Conservation (phyloP, 2,329 filamentous ascomycete genomes). For the Epichloe uncinata region DNA sequence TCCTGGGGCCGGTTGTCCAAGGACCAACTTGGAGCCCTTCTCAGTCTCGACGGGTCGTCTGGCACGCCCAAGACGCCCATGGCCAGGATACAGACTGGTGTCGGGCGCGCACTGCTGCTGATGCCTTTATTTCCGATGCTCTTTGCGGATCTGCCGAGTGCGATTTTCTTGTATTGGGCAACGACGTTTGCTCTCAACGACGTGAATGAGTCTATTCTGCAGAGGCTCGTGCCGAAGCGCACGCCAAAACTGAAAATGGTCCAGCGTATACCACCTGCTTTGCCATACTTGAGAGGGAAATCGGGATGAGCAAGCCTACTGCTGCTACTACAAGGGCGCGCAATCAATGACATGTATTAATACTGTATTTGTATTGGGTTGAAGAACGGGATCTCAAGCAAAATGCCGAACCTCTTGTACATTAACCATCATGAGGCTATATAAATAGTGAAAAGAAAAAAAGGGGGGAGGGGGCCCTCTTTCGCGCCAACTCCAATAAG, state of each 20-base stretch:
- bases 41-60: slow-evolving; percentile 11
- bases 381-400: slow-evolving; percentile 7
- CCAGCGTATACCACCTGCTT: slow-evolving; percentile 3
- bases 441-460: slow-evolving; percentile 1
- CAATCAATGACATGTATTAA: not conserved
- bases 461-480: not conserved
- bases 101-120: slow-evolving; percentile 20
- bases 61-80: slow-evolving; percentile 9
- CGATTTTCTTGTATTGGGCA: slow-evolving; percentile 28
- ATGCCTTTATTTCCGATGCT: slow-evolving; percentile 22
- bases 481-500: slow-evolving; percentile 6
- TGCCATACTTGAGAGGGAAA: slow-evolving; percentile 13
- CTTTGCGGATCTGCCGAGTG: slow-evolving; percentile 23
- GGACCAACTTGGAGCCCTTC: slow-evolving; percentile 15
- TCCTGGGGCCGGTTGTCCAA: slow-evolving; percentile 17
- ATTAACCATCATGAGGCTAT: slow-evolving; percentile 5
- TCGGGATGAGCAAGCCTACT: not conserved
- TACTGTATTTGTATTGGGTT: slow-evolving; percentile 2
- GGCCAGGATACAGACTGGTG: slow-evolving; percentile 12
- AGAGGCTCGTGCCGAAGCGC: slow-evolving; percentile 10
- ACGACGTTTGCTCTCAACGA: slow-evolving; percentile 22
- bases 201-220: slow-evolving; percentile 20
- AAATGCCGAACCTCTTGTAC: slow-evolving; percentile 7
- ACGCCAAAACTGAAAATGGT: slow-evolving; percentile 8
- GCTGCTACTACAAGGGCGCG: not conserved